Percentiles rank a stretch among this genome's conserved stretches.
phyloP scores from a whole-genome alignment of 163 green algal genomes.

The Trebouxiophyceae sp. region DNA sequence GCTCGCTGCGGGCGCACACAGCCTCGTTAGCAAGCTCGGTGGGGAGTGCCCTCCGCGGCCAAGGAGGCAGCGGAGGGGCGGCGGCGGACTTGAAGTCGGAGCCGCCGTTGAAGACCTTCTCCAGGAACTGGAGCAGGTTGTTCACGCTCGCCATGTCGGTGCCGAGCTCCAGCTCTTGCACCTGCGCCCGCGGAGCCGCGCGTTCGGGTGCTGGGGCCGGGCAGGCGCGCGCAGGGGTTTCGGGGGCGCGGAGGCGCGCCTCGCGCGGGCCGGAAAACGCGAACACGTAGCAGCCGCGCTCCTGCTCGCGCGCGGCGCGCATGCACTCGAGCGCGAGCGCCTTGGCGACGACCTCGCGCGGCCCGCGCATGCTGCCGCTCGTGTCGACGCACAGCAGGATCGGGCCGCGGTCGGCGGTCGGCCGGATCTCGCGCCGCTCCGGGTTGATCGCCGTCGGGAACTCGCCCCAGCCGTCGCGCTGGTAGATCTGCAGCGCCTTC shows the following conservation, averaged over 20 bases:
- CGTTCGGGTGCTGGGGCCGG: too few species aligned
- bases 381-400: slow-evolving; percentile 76
- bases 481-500: slow-evolving; percentile 63
- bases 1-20: slow-evolving; percentile 25
- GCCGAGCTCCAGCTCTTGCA: slow-evolving; percentile 48
- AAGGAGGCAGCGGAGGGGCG: too few species aligned
- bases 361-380: slow-evolving; percentile 42
- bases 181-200: too few species aligned
- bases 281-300: slow-evolving; percentile 55
- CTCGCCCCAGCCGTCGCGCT: slow-evolving; percentile 81
- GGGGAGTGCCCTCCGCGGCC: too few species aligned
- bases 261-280: slow-evolving; percentile 53
- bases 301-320: slow-evolving; percentile 46
- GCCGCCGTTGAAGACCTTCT: slow-evolving; percentile 75
- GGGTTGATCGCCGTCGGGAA: slow-evolving; percentile 58
- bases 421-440: slow-evolving; percentile 50
- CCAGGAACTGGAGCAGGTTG: slow-evolving; percentile 56
- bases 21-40: neutral
- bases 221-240: too few species aligned
- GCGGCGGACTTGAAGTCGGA: slow-evolving; percentile 60
- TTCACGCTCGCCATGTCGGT: slow-evolving; percentile 42
- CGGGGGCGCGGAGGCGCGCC: slow-evolving; percentile 10
- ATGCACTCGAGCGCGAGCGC: slow-evolving; percentile 67
- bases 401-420: slow-evolving; percentile 34
- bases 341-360: slow-evolving; percentile 60